Percentiles rank a stretch among this genome's conserved stretches.
These are phyloP conservation scores for Nitzschia inconspicua DNA, from an alignment of 108 stramenopile species.

Conservation along the genomic window DNA sequence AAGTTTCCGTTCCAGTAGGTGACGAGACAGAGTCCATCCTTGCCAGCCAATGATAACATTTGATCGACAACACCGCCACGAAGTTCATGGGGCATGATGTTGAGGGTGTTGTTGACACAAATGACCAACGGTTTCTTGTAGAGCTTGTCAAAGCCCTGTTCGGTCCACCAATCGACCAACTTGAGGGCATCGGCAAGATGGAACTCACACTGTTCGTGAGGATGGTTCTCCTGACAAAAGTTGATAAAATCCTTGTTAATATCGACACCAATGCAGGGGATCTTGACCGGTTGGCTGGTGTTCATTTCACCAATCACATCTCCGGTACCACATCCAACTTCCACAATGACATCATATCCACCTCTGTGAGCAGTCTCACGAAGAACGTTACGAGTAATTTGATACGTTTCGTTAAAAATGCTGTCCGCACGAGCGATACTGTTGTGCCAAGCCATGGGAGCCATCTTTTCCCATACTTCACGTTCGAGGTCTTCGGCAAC, in stretches of 20 bases:
- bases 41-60: constrained; percentile 38
- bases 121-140: constrained; percentile 38
- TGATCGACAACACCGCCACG: constrained; percentile 38
- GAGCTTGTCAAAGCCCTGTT: constrained; percentile 23
- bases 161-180: constrained; percentile 38
- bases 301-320: constrained; percentile 37
- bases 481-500: constrained; percentile 9
- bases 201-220: constrained; percentile 22
- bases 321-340: constrained; percentile 49
- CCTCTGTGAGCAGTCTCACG: constrained; percentile 23
- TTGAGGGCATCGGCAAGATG: constrained; percentile 35
- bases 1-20: constrained; percentile 46
- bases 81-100: constrained; percentile 44
- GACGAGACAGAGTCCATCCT: constrained; percentile 34
- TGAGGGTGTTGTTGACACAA: constrained; percentile 47
- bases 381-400: constrained; percentile 30
- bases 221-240: constrained; percentile 14
- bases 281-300: constrained; percentile 2
- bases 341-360: constrained; percentile 36
- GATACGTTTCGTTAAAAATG: constrained; percentile 37
- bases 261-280: constrained; percentile 39
- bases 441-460: constrained; percentile 33
- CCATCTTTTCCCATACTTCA: constrained; percentile 31
- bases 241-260: constrained; percentile 37
- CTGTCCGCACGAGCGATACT: constrained; percentile 23